Evolutionary conservation across 805 yeast species (phyloP), one percentile per base, ranked within the genome.

Genomic region (Yarrowia sp.): DNA sequence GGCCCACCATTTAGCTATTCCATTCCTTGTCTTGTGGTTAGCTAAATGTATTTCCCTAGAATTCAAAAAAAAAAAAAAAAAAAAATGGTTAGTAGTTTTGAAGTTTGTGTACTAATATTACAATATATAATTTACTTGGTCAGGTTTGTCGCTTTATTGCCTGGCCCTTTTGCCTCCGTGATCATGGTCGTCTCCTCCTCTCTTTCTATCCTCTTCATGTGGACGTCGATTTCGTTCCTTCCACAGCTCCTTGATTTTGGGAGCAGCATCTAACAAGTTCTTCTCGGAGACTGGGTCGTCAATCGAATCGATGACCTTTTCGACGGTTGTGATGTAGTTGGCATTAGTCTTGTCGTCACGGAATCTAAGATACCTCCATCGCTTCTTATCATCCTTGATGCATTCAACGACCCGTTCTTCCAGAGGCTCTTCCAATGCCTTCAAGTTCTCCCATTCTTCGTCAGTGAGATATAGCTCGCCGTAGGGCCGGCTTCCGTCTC

Each of bases 321-420:
- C 85, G 6, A 92, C 97, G 24, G 90, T 92, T 12, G 85, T 79
- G 16, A 85, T 75, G 74, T 91, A 96, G 74, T 95, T 95, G 9
- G 96, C 98, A 72, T 89, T 87, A 17, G 83, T 76, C 73, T 95
- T 95, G 75, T 95, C 99, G 77, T 95, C 97, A 73, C 99, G 82
- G 75, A 93, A 95, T 67, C 99, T 81, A 65, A 93, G 74, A 79
- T 90, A 81, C 66, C 85, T 84, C 99, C 99, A 95, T 51, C 81
- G 83, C 3, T 88, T 87, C 52, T 82, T 81, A 24, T 78, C 77
- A 67, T 86, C 88, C 72, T 86, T 83, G 64, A 88, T 81, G 68
- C 95, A 91, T 75, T 95, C 99, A 1, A 87, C 92, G 32, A 96
- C 85, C 67, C 98, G 80, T 22, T 92, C 96, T 71, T 93, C 90